phyloP scores from a whole-genome alignment of 768 basidiomycete genomes.

The Phlebiopsis gigantea region DNA sequence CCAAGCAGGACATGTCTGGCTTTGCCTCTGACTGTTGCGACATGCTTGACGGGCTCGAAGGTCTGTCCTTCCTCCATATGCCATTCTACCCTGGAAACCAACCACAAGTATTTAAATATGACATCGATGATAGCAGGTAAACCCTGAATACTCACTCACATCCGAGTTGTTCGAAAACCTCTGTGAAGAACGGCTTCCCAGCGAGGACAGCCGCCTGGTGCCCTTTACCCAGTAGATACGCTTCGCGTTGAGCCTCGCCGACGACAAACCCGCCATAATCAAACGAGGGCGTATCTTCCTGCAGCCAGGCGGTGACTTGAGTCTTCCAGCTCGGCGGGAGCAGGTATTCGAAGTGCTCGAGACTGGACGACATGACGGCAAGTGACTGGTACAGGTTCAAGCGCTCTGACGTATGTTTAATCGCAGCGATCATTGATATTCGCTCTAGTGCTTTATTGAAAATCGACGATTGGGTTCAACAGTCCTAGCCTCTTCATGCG shows the following conservation, averaged over 20 bases:
- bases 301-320: constrained; percentile 77
- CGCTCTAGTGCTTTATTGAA: not conserved
- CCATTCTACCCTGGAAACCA: constrained; percentile 77
- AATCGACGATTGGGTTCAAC: not conserved
- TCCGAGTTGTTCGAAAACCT: constrained; percentile 83
- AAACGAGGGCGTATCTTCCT: constrained; percentile 92
- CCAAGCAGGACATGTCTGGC: constrained; percentile 85
- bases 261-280: constrained; percentile 97
- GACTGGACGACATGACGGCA: not conserved
- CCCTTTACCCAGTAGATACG: constrained; percentile 89
- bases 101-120: too few species aligned
- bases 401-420: not conserved
- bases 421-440: not conserved
- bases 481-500: not conserved
- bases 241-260: constrained; percentile 81
- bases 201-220: constrained; percentile 75
- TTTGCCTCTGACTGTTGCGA: constrained; percentile 89
- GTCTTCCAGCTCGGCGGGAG: constrained; percentile 91
- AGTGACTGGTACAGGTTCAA: not conserved
- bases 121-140: not conserved
- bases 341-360: constrained; percentile 49
- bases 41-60: constrained; percentile 75
- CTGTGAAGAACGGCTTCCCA: constrained; percentile 92
- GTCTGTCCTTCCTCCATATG: constrained; percentile 79
- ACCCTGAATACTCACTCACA: constrained; percentile 66